These are phyloP conservation scores for Ascochyta koolunga DNA, from an alignment of 2,329 filamentous ascomycete genomes.

Conservation along the genomic window DNA sequence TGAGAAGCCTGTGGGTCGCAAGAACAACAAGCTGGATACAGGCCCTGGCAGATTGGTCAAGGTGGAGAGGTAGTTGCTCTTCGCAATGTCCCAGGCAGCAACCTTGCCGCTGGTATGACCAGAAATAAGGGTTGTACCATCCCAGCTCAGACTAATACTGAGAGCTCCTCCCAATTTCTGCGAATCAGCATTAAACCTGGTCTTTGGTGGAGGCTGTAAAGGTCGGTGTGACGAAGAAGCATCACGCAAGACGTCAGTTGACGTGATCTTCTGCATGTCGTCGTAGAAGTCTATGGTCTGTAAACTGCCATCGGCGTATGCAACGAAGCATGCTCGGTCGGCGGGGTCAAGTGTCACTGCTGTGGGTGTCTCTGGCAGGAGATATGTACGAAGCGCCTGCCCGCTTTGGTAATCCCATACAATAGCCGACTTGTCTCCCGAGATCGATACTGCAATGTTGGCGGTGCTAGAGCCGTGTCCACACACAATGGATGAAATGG, in stretches of 20 bases:
- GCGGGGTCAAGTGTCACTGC: constrained; percentile 81
- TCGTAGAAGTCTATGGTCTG: constrained; percentile 79
- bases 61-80: constrained; percentile 69
- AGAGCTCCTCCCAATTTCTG: constrained; percentile 69
- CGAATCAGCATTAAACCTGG: constrained; percentile 59
- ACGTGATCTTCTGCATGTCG: constrained; percentile 51
- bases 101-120: constrained; percentile 83
- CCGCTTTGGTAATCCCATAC: constrained; percentile 91
- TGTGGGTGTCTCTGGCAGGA: constrained; percentile 75
- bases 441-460: constrained; percentile 83
- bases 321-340: constrained; percentile 80
- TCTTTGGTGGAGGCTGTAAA: constrained; percentile 49
- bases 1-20: constrained; percentile 63
- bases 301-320: constrained; percentile 79
- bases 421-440: constrained; percentile 85
- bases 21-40: constrained; percentile 80
- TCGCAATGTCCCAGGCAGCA: constrained; percentile 78
- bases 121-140: constrained; percentile 78
- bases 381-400: constrained; percentile 76
- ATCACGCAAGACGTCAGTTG: constrained; percentile 54
- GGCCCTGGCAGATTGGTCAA: constrained; percentile 77
- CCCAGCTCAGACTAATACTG: constrained; percentile 77
- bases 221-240: constrained; percentile 62
- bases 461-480: constrained; percentile 74
- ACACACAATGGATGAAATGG: constrained; percentile 67